These are phyloP conservation scores for Populus trichocarpa DNA, from an alignment of 441 rosid species.

Conservation along the genomic window DNA sequence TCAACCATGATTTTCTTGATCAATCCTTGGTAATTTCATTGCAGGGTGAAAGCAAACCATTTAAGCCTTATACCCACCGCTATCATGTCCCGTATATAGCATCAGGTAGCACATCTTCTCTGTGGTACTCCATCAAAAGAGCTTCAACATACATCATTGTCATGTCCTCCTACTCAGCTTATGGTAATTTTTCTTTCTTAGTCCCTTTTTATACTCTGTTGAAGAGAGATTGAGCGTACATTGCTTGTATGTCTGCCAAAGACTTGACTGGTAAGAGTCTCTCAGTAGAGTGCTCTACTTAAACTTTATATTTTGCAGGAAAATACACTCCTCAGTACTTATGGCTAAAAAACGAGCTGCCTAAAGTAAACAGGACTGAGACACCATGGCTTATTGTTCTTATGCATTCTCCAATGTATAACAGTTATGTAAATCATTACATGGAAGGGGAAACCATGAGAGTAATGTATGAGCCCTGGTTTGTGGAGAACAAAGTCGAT, in stretches of 20 bases:
- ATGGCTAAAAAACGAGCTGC: constrained; percentile 54
- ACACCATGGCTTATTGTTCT: constrained; percentile 72
- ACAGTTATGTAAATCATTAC: constrained; percentile 30
- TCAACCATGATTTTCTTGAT: background rate
- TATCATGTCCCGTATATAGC: constrained; percentile 49
- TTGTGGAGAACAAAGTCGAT: no score
- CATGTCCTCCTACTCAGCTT: constrained; percentile 69
- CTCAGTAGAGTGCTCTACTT: background rate
- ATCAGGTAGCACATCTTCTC: constrained; percentile 53
- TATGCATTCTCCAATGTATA: constrained; percentile 57
- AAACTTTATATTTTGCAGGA: constrained; percentile 26
- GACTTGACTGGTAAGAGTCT: background rate
- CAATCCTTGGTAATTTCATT: background rate
- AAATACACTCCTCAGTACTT: constrained; percentile 57
- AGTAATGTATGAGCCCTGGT: no score
- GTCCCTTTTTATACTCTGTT: background rate
- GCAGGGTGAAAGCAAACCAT: constrained; percentile 62
- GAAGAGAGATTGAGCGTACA: no score
- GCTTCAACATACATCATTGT: constrained; percentile 68
- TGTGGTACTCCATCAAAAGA: constrained; percentile 78
- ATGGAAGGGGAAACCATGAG: no score
- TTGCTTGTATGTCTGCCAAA: background rate
- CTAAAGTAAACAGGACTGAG: constrained; percentile 52
- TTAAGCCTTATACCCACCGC: constrained; percentile 56
- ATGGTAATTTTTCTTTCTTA: constrained; percentile 29